Conservation (phyloP, 2,329 filamentous ascomycete species). For the Gnomoniopsis sp. region DNA sequence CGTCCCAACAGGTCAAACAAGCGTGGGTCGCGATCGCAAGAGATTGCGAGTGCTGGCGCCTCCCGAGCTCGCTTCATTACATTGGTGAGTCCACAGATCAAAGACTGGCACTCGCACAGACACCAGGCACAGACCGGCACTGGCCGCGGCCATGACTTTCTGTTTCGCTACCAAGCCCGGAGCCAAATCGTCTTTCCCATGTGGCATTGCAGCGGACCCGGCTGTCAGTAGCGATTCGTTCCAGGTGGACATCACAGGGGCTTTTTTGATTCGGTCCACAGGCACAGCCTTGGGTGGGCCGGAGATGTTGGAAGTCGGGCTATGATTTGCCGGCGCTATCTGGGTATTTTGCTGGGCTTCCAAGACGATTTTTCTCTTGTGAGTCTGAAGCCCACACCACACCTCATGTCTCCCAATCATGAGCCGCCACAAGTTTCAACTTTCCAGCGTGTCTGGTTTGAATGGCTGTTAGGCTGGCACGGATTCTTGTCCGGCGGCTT, state of each 20-base stretch:
- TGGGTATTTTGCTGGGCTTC: background rate
- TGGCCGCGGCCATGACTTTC: no score
- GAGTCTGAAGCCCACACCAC: no score
- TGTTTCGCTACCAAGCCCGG: background rate
- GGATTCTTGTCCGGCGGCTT: no score
- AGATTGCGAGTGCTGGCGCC: no score
- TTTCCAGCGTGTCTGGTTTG: background rate
- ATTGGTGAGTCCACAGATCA: no score
- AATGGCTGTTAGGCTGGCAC: background rate
- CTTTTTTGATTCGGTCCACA: background rate
- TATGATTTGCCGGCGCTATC: background rate
- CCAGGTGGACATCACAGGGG: background rate
- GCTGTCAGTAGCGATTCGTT: background rate
- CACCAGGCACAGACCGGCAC: background rate
- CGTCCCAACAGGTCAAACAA: background rate
- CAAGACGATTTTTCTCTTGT: background rate
- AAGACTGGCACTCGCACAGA: background rate
- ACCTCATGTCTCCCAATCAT: constrained; percentile 21
- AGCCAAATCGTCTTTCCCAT: background rate
- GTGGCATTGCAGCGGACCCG: background rate
- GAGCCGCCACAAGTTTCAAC: constrained; percentile 20
- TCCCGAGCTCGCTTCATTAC: no score
- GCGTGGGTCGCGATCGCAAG: no score
- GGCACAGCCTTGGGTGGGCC: constrained; percentile 20
- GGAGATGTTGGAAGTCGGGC: constrained; percentile 8